Base-by-base conservation (phyloP, 176 grass and related monocot species). In the Olyra latifolia region DNA sequence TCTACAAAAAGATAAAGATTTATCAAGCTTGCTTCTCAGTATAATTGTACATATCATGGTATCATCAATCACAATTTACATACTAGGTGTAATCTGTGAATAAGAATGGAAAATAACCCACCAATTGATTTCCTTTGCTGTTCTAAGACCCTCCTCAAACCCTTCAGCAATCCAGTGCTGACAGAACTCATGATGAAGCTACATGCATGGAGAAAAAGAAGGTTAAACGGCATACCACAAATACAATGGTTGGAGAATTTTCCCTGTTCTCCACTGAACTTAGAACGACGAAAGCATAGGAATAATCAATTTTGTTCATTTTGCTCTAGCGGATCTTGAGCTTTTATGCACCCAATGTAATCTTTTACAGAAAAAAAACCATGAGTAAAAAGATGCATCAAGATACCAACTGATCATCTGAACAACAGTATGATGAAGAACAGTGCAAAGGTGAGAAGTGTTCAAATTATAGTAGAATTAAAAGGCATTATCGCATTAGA, bases 131-230 rank as follows among this genome's bases (percentile, higher is more conserved):
- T 76, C 27, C 62, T 86, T 35, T 80, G 82, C 8, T 86, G 85
- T 62, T 44, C 62, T 80, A 77, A 54, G 75, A 86, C 76, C 66
- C 56, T 83, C 60, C 84, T 88, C 54, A 90, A 82, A 45, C 90
- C 69, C 55, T 87, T 93, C 35, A 97, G 68, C 66, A 91, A 74
- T 81, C 85, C 83, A 47, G 42, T 39, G 19, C 72, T 79, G 19
- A 82, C 40, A 88, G 72, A 66, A 87, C 68, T 65, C 93, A 97
- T 97, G 64, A 66, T 71, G 40, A 84, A 83, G 53, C 92, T 94
- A 82, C 40, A 86, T 28, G 52, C 75, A 79, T n/a, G 63, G 27
- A 72, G 32, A 74, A 80, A 83, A 83, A 82, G 23, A 62, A 88
- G 20, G 45, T 84, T 27, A 66, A 59, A 80, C 65, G 8, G 42